A percentile compares a stretch with the other conserved stretches of the same genome.
Conservation (phyloP, 2,329 filamentous ascomycete genomes). For the Exophiala alcalophila region DNA sequence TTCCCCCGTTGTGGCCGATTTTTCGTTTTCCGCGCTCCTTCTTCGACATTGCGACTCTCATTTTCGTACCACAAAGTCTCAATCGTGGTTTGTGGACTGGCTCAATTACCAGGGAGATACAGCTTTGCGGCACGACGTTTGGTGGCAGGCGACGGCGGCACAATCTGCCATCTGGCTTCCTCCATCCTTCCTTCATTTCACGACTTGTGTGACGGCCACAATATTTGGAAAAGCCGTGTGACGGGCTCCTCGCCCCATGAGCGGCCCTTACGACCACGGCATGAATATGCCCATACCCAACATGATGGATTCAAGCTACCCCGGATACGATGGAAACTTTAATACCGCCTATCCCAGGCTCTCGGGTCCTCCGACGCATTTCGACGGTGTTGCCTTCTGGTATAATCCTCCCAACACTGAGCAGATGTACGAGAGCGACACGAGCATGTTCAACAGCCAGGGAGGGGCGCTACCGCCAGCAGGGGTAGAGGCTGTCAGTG, state of each 20-base stretch:
- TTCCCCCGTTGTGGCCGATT: not conserved
- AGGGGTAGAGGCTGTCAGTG: conserved; percentile 47
- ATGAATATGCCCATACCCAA: conserved; percentile 27
- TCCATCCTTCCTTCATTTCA: too few species aligned
- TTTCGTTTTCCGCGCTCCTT: too few species aligned
- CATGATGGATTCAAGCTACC: conserved; percentile 24
- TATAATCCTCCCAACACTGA: conserved; percentile 37
- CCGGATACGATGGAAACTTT: conserved; percentile 30
- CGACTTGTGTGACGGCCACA: conserved; percentile 12
- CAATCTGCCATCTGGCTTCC: not conserved
- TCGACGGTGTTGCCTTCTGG: conserved; percentile 46
- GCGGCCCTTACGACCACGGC: conserved; percentile 27
- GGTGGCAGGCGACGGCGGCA: too few species aligned
- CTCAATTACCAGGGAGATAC: too few species aligned
- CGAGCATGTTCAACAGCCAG: conserved; percentile 32
- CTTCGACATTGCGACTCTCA: too few species aligned
- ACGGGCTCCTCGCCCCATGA: conserved; percentile 23
- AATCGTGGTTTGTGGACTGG: too few species aligned
- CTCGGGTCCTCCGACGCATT: conserved; percentile 34
- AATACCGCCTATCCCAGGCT: conserved; percentile 28
- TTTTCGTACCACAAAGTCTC: conserved; percentile 7
- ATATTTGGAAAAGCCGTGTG: conserved; percentile 9
- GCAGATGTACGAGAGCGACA: conserved; percentile 34
- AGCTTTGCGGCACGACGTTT: too few species aligned
- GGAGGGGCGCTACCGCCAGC: conserved; percentile 15